Evolutionary conservation across 2,329 filamentous ascomycete species (phyloP), one percentile per base, ranked within the genome.

Genomic region (Blastomyces parvus): DNA sequence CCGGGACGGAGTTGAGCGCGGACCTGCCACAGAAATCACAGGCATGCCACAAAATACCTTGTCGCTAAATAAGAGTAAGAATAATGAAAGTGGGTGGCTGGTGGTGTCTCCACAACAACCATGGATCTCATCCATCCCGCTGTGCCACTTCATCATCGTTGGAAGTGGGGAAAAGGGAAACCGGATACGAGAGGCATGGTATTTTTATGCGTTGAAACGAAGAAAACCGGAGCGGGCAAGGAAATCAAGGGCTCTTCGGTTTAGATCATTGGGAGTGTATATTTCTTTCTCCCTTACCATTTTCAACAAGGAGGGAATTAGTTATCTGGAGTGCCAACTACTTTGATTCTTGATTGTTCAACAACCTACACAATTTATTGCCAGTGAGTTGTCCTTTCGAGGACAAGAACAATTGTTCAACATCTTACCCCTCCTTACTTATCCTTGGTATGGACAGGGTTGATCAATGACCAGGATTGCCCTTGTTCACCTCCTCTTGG

Each of bases 101-200:
- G 38, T 40, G 33, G 55, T 46, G 38, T 46, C 40, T 14, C 40
- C 57, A 46, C 22, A 9, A 36, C 9, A 40, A 40, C 53, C 33
- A 57, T 11, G 53, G 53, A 36, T 36, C 33, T 7, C 33, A 22
- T 58, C n/a, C 11, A 13, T 42, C 25, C 57, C 57, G 19, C 40
- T 30, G 57, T 59, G 42, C 38, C 40, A 59, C 57, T 59, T 59
- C 53, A 56, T 40, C 30, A 30, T 59, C 7, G 36, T 58, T 58
- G 33, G n/a, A 40, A 42, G 53, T 22, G 36, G 22, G 19, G 27
- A 25, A 7, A 9, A 2, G n/a, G 19, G 53, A 56, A 56, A 6
- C 14, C 27, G 11, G 53, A 38, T n/a, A 22, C 4, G 19, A 48
- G 8, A 46, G 19, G 17, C 11, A 9, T 36, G 33, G 33, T 36